Base-by-base conservation (phyloP, 1,139 yeast genomes). In the Zygosaccharomyces sapae region DNA sequence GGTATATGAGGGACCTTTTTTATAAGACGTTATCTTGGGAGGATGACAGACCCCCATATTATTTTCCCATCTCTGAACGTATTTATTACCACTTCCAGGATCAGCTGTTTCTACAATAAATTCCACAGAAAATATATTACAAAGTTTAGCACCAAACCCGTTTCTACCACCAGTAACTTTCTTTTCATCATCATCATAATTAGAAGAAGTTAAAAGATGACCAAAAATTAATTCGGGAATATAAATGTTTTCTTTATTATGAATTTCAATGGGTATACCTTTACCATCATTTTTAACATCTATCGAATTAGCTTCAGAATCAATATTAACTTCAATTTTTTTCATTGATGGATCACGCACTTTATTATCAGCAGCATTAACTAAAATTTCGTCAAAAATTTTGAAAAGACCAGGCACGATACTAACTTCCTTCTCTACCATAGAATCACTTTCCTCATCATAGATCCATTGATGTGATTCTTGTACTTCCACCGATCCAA, bases 121-220 rank as follows among this genome's bases (percentile, higher is more conserved):
- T 61, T 86, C 86, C 2, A 90, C 86, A 20, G 97, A 89, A 64
- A 88, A 88, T 58, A 94, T 86, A 70, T 94, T 86, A 76, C 95
- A 86, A 66, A 94, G 73, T 66, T 94, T 94, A 42, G 99, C 98
- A 69, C 99, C 99, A 65, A 81, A 94, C 55, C 98, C 98, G 65
- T 94, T 94, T 74, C 99, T 81, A 68, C 99, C 99, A 72, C 98
- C 99, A 1, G 96, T 88, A 24, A 94, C 97, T 67, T 94, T 94
- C 70, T 86, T 87, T 62, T 92, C 86, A 55, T 92, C 81, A 64
- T 94, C 98, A 65, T 94, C 96, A 67, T 94, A 94, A 68, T 94
- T 94, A 30, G 96, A 87, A 2, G 97, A 90, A 0, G 98, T 94
- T 58, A 94, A 77, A 54, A 94, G 77, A 63, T 92, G 89, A 49